phyloP scores from a whole-genome alignment of 2,329 filamentous ascomycete genomes.

The Colletotrichum coccodes region DNA sequence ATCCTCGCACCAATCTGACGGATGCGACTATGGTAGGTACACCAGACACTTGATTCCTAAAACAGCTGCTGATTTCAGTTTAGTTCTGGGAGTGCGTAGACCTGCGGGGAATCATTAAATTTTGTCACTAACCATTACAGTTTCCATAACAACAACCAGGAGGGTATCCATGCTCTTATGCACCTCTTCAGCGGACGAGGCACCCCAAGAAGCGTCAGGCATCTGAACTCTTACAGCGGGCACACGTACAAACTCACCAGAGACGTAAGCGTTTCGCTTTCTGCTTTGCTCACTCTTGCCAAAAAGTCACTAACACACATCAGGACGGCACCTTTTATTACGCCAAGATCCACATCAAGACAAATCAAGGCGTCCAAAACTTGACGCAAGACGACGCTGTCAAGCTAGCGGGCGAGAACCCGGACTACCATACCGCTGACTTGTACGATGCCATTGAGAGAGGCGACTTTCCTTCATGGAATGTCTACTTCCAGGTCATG shows the following conservation, averaged over 20 bases:
- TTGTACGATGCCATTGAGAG: constrained; percentile 50
- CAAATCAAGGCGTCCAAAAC: constrained; percentile 56
- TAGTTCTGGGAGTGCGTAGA: constrained; percentile 35
- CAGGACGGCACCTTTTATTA: constrained; percentile 55
- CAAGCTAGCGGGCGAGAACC: constrained; percentile 62
- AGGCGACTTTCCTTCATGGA: constrained; percentile 60
- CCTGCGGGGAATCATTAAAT: constrained; percentile 62
- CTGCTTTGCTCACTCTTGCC: too few relatives aligned
- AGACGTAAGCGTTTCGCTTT: constrained; percentile 37
- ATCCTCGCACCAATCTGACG: constrained; percentile 47
- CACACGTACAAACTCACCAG: constrained; percentile 56
- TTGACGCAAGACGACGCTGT: constrained; percentile 51
- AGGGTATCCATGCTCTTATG: constrained; percentile 58
- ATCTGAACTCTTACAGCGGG: constrained; percentile 53
- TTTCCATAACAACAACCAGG: constrained; percentile 46
- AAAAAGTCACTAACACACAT: constrained; percentile 32
- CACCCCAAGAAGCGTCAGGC: constrained; percentile 52
- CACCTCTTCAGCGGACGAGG: constrained; percentile 56
- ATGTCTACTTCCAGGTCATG: constrained; percentile 64
- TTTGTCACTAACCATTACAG: constrained; percentile 48
- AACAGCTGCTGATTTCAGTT: background rate
- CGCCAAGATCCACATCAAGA: constrained; percentile 59
- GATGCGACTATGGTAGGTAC: constrained; percentile 57
- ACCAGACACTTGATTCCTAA: background rate
- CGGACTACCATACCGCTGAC: constrained; percentile 48